A percentile compares a stretch with the other conserved stretches of the same genome.
Conservation (phyloP, 805 yeast genomes). For the Kluyveromyces starmeri region DNA sequence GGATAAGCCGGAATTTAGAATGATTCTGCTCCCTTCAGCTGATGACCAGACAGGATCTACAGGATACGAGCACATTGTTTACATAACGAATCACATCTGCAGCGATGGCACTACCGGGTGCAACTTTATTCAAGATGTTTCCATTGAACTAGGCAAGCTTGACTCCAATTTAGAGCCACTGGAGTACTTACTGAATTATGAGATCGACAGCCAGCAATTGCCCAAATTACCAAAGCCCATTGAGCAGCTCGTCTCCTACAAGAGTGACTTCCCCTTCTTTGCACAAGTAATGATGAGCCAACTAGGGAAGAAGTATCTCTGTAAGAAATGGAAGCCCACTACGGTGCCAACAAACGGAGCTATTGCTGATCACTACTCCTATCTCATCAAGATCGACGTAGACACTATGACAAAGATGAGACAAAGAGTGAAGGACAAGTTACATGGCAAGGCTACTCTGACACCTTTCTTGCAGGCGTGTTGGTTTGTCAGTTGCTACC, state of each 20-base stretch:
- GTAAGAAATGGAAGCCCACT: constrained; percentile 10
- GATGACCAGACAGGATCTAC: constrained; percentile 1
- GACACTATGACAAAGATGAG: constrained; percentile 10
- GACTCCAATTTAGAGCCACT: neutral
- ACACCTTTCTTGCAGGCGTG: constrained; percentile 23
- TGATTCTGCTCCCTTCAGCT: constrained; percentile 12
- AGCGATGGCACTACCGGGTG: constrained; percentile 20
- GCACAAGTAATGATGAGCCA: constrained; percentile 11
- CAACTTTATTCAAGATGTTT: constrained; percentile 18
- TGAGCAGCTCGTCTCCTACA: constrained; percentile 17
- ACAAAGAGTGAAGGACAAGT: constrained; percentile 7
- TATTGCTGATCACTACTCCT: constrained; percentile 9
- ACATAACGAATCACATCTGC: constrained; percentile 19
- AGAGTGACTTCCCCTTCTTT: constrained; percentile 8
- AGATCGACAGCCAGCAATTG: constrained; percentile 9
- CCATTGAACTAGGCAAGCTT: constrained; percentile 6
- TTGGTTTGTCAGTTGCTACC: constrained; percentile 14
- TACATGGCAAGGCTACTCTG: constrained; percentile 12
- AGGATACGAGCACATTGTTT: constrained; percentile 8
- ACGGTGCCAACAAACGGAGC: constrained; percentile 5
- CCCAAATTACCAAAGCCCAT: constrained; percentile 16
- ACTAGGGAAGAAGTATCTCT: constrained; percentile 11
- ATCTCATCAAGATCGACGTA: constrained; percentile 10
- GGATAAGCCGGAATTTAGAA: constrained; percentile 19
- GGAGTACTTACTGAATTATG: constrained; percentile 11